Evolutionary conservation across 768 basidiomycete genomes (phyloP).

Genomic region (Xerocomellus dryophilus): DNA sequence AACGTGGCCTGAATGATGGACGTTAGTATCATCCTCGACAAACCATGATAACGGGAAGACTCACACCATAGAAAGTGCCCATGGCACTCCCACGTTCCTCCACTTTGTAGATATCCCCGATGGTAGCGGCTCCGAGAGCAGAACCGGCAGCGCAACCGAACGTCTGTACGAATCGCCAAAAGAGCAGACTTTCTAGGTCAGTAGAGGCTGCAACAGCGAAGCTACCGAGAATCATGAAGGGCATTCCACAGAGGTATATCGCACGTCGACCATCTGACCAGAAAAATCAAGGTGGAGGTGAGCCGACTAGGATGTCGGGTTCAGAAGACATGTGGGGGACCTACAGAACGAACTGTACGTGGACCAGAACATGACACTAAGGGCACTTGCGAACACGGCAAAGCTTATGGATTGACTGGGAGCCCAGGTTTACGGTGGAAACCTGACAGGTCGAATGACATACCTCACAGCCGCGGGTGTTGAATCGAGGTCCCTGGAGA

Average conservation of each 20-base stretch:
- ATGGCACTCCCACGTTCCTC: constrained; percentile 62
- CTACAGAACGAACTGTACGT: constrained; percentile 50
- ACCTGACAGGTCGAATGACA: neutral
- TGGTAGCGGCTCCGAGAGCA: constrained; percentile 57
- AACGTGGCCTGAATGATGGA: constrained; percentile 38
- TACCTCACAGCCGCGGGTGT: constrained; percentile 59
- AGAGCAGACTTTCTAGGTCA: constrained; percentile 45
- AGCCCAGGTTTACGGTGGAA: neutral
- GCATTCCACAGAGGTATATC: constrained; percentile 57
- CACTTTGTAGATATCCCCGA: constrained; percentile 63
- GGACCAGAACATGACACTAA: constrained; percentile 51
- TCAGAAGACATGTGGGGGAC: constrained; percentile 11
- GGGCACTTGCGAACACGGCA: constrained; percentile 43
- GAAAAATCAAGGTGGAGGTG: neutral
- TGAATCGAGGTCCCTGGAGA: constrained; percentile 61
- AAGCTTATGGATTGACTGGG: constrained; percentile 50
- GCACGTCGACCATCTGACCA: constrained; percentile 67
- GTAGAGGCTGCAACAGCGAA: constrained; percentile 53
- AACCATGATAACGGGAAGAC: neutral
- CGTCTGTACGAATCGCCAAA: constrained; percentile 64
- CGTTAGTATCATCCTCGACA: neutral
- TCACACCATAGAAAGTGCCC: constrained; percentile 55
- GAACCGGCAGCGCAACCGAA: constrained; percentile 56
- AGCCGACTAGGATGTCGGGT: neutral
- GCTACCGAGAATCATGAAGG: constrained; percentile 56